Evolutionary conservation across 441 rosid genomes (phyloP), one percentile per base, ranked within the genome.

Genomic region (Croton laevigatus): DNA sequence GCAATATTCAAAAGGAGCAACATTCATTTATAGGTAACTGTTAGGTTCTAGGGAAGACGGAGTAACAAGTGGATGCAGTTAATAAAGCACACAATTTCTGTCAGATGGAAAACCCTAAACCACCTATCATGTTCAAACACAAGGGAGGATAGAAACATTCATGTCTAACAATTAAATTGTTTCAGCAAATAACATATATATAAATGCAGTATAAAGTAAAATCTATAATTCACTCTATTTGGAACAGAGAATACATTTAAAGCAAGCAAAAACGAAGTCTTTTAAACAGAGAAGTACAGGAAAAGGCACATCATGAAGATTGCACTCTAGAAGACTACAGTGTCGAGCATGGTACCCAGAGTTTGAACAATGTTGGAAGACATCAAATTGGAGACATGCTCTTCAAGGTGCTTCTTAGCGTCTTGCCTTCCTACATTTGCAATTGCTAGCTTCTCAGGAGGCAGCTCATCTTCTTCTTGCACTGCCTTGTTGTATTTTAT

Each of bases 351-450:
- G 51, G 98, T 95, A 64, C 99, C 99, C 72, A 95, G 77, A 44
- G 98, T 95, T 78, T 95, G 96, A 38, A 89, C 89, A 51, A 92
- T 95, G 92, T 95, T 92, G 59, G 98, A 88, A 22, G 99, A 95
- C 99, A 91, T 95, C 81, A 95, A 75, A 83, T 95, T 88, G 37
- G 99, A 92, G 65, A 92, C 91, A 51, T 89, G 96, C 70, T 93
- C 99, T 77, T 92, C 98, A 20, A 92, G 87, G 79, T 95, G 98
- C 83, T 95, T 95, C 85, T 95, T 95, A 14, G 98, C 98, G 66
- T 95, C 97, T 83, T 95, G 98, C 76, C 99, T 85, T 75, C 98
- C 99, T 40, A 95, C 98, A 65, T 93, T 93, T n/a, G 90, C 98
- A 14, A 95, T 93, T 0, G 97, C 98, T 22, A 89, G 84, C 80